A percentile compares a stretch with the other conserved stretches of the same genome.
Evolutionary conservation across 2,329 filamentous ascomycete species (phyloP).

Genomic region (Rhynchosporium graminicola): DNA sequence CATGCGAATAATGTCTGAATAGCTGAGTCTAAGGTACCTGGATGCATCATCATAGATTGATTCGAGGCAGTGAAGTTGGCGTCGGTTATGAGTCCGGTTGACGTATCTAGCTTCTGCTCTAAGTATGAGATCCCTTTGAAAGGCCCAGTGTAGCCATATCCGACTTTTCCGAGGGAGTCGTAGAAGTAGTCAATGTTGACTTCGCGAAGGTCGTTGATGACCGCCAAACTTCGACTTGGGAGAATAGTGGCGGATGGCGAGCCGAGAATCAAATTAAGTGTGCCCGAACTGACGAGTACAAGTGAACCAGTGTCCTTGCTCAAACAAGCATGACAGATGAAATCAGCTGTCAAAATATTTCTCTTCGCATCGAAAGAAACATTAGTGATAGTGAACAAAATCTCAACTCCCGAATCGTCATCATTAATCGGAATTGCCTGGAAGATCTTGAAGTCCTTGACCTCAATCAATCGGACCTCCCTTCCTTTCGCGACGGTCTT

Average conservation of each 20-base stretch:
- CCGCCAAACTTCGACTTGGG: constrained; percentile 2
- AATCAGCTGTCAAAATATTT: background rate
- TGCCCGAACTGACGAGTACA: constrained; percentile 15
- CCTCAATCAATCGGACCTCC: constrained; percentile 41
- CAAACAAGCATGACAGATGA: constrained; percentile 17
- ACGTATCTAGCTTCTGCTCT: constrained; percentile 13
- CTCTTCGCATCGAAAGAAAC: background rate
- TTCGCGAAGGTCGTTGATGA: constrained; percentile 20
- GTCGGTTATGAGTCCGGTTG: constrained; percentile 14
- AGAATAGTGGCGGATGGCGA: background rate
- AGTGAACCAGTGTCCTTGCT: constrained; percentile 18
- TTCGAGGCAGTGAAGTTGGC: constrained; percentile 3
- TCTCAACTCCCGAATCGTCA: constrained; percentile 16
- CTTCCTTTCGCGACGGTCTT: background rate
- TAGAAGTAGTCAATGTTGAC: constrained; percentile 16
- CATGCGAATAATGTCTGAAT: constrained; percentile 51
- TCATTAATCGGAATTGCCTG: constrained; percentile 22
- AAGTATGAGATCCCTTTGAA: constrained; percentile 15
- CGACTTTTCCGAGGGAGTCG: background rate
- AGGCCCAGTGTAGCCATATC: constrained; percentile 16
- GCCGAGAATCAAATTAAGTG: constrained; percentile 6
- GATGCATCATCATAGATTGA: constrained; percentile 47
- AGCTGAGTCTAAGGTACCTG: constrained; percentile 57
- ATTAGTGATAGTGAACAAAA: constrained; percentile 6
- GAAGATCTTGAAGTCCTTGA: constrained; percentile 26